Percentiles rank a stretch among this genome's conserved stretches.
These are phyloP conservation scores for Termitomyces heimii DNA, from an alignment of 768 basidiomycete species.

Conservation along the genomic window DNA sequence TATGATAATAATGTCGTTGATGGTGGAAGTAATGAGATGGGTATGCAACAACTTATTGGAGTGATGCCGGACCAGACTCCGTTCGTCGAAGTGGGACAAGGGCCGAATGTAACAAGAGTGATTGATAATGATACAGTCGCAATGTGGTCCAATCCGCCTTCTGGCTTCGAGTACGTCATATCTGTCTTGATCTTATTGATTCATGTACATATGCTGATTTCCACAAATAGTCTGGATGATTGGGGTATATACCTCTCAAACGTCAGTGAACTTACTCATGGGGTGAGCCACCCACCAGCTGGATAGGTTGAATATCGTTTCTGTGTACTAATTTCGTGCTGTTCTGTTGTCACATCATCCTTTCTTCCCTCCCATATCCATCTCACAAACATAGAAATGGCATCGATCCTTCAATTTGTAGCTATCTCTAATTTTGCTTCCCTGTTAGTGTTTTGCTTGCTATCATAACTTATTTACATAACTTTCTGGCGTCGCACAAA, in stretches of 20 bases:
- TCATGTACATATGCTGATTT: not conserved
- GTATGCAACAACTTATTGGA: not conserved
- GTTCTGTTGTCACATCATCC: not conserved
- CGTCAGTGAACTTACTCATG: constrained; percentile 32
- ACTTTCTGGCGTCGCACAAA: not conserved
- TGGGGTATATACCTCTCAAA: constrained; percentile 39
- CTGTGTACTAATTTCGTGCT: not conserved
- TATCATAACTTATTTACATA: not conserved
- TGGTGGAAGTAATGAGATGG: not conserved
- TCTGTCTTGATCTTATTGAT: constrained; percentile 1
- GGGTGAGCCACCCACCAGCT: constrained; percentile 8
- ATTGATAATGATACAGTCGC: constrained; percentile 48
- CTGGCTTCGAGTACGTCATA: constrained; percentile 54
- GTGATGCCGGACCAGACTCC: not conserved
- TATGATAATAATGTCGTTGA: not conserved
- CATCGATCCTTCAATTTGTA: not conserved
- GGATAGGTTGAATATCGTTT: not conserved
- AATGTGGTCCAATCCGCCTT: constrained; percentile 69
- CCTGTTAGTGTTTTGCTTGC: not conserved
- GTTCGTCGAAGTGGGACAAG: not conserved
- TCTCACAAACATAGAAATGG: not conserved
- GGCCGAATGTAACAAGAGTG: constrained; percentile 11
- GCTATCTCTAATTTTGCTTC: not conserved
- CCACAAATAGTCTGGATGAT: constrained; percentile 31
- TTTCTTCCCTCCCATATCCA: not conserved